Evolutionary conservation across 352 stramenopile species (phyloP).

Genomic region (Globisporangium spinosum): DNA sequence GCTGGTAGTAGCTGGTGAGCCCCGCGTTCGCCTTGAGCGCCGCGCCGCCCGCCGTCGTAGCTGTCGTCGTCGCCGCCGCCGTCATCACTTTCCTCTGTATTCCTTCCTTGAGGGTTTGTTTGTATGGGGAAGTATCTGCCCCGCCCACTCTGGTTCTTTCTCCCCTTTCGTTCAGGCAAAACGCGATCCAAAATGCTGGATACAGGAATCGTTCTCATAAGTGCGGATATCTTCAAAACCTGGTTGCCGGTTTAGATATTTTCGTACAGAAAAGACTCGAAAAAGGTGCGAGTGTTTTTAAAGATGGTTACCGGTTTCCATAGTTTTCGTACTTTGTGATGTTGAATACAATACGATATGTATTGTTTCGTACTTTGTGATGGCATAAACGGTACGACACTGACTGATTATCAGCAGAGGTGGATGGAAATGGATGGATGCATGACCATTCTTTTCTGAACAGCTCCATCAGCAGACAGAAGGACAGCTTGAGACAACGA

Average conservation of each 20-base stretch:
- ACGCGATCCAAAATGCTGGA: slow-evolving; percentile 3
- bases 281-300: not conserved
- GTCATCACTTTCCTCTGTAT: slow-evolving; percentile 20
- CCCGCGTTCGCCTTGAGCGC: slow-evolving; percentile 36
- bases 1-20: slow-evolving; percentile 91
- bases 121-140: not conserved
- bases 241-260: not conserved
- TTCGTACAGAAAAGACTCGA: not conserved
- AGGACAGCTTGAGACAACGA: not conserved
- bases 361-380: not conserved
- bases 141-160: not conserved
- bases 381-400: not conserved
- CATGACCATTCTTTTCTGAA: not conserved
- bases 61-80: slow-evolving; percentile 39
- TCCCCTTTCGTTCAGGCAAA: slow-evolving; percentile 1
- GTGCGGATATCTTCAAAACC: not conserved
- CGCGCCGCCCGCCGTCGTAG: slow-evolving; percentile 28
- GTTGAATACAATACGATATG: not conserved
- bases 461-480: not conserved
- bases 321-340: not conserved
- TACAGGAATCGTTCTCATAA: not conserved
- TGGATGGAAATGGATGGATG: slow-evolving; percentile 8
- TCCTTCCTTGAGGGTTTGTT: not conserved
- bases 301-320: not conserved
- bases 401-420: slow-evolving; percentile 1